Conservation (phyloP, 306 rosid genomes). For the Spatholobus suberectus region DNA sequence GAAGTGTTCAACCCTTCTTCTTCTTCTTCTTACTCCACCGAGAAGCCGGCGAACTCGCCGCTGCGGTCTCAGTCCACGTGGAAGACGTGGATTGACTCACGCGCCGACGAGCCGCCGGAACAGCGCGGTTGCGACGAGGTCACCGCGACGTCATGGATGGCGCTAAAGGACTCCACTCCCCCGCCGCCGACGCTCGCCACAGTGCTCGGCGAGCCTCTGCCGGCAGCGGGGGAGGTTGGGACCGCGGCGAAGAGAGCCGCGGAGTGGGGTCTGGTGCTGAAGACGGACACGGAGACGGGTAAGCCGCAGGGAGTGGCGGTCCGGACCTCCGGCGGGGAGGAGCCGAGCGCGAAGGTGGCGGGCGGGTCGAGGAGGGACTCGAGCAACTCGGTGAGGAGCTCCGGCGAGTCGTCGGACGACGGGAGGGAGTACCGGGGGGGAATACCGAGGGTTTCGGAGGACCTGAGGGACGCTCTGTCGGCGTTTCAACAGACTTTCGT, state of each 20-base stretch:
- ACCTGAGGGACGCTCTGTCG: conserved; percentile 78
- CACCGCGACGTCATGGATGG: conserved; percentile 82
- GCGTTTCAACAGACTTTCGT: conserved; percentile 94
- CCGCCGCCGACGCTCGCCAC: conserved; percentile 49
- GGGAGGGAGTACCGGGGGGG: conserved; percentile 69
- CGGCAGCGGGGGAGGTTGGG: background rate
- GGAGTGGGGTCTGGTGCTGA: conserved; percentile 94
- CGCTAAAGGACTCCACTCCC: conserved; percentile 62
- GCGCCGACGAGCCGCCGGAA: background rate
- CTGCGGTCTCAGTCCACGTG: conserved; percentile 57
- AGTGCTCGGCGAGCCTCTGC: conserved; percentile 26
- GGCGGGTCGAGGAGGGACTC: conserved; percentile 66
- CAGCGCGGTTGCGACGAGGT: conserved; percentile 41
- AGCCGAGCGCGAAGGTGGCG: conserved; percentile 28
- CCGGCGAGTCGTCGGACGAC: conserved; percentile 70
- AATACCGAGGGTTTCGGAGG: conserved; percentile 80
- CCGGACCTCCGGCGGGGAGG: conserved; percentile 70
- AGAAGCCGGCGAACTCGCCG: conserved; percentile 43
- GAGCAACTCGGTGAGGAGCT: conserved; percentile 66
- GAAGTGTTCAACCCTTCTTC: conserved; percentile 89
- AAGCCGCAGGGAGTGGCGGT: conserved; percentile 77
- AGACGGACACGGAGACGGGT: conserved; percentile 83
- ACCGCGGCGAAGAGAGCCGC: conserved; percentile 83
- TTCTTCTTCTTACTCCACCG: conserved; percentile 44
- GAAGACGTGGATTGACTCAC: conserved; percentile 53